A percentile compares a stretch with the other conserved stretches of the same genome.
These are phyloP conservation scores for Colletotrichum eleusines DNA, from an alignment of 2,329 filamentous ascomycete species.

Conservation along the genomic window DNA sequence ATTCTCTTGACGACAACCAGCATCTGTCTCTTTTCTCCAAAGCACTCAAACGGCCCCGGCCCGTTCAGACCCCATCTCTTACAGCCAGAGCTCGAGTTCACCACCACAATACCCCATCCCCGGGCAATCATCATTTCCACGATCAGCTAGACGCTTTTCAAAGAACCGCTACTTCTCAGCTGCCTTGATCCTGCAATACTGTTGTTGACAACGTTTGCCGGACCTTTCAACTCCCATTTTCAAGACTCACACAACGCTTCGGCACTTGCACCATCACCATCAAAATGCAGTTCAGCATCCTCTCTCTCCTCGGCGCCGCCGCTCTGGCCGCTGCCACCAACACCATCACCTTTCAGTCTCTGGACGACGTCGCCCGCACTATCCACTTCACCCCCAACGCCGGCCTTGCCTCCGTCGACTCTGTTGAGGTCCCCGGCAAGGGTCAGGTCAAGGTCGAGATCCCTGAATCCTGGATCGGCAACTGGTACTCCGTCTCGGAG, in stretches of 20 bases:
- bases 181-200: slow-evolving; percentile 20
- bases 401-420: slow-evolving; percentile 51
- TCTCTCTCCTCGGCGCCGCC: slow-evolving; percentile 56
- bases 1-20: slow-evolving; percentile 35
- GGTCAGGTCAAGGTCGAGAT: slow-evolving; percentile 57
- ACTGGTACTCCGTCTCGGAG: slow-evolving; percentile 63
- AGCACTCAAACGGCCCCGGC: slow-evolving; percentile 32
- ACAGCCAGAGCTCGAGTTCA: slow-evolving; percentile 30
- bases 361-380: slow-evolving; percentile 63
- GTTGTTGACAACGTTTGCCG: slow-evolving; percentile 39
- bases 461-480: slow-evolving; percentile 60
- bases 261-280: slow-evolving; percentile 42
- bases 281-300: slow-evolving; percentile 68
- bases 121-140: slow-evolving; percentile 19
- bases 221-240: slow-evolving; percentile 29
- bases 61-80: slow-evolving; percentile 25
- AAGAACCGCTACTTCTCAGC: slow-evolving; percentile 6
- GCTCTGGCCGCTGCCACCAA: slow-evolving; percentile 61
- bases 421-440: slow-evolving; percentile 55
- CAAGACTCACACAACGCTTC: slow-evolving; percentile 26
- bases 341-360: slow-evolving; percentile 69
- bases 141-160: slow-evolving; percentile 35
- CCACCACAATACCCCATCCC: slow-evolving; percentile 30
- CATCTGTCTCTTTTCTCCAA: slow-evolving; percentile 42
- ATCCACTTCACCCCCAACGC: slow-evolving; percentile 63